A percentile compares a stretch with the other conserved stretches of the same genome.
Conservation (phyloP, 2,329 filamentous ascomycete genomes). For the Canariomyces notabilis region DNA sequence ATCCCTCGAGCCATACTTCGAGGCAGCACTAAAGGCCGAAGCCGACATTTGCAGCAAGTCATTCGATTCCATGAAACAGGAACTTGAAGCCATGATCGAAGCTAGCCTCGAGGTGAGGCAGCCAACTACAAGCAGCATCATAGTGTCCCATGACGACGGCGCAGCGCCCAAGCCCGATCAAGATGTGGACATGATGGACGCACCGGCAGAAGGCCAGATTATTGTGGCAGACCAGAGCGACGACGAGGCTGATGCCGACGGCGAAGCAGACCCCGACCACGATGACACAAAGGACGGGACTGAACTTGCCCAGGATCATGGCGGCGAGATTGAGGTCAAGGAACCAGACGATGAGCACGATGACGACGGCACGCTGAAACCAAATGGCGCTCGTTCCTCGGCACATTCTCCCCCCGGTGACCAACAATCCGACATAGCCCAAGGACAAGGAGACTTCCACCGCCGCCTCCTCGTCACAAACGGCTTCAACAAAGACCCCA, state of each 20-base stretch:
- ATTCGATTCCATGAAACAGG: slow-evolving; percentile 63
- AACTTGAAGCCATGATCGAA: slow-evolving; percentile 70
- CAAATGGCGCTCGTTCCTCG: slow-evolving; percentile 29
- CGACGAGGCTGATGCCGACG: slow-evolving; percentile 30
- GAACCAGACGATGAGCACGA: slow-evolving; percentile 19
- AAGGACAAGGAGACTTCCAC: slow-evolving; percentile 1
- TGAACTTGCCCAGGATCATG: slow-evolving; percentile 2
- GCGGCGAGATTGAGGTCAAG: slow-evolving; percentile 40
- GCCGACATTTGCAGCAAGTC: slow-evolving; percentile 71
- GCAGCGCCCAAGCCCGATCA: slow-evolving; percentile 38
- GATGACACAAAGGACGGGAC: slow-evolving; percentile 27
- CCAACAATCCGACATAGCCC: not conserved
- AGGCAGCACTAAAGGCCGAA: slow-evolving; percentile 72
- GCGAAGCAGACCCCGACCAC: slow-evolving; percentile 23
- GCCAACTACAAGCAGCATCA: slow-evolving; percentile 29
- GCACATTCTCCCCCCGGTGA: slow-evolving; percentile 26
- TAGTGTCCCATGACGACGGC: slow-evolving; percentile 32
- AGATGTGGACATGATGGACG: slow-evolving; percentile 50
- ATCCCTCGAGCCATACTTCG: slow-evolving; percentile 69
- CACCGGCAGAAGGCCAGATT: slow-evolving; percentile 41
- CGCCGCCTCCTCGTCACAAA: slow-evolving; percentile 27
- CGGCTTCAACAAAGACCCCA: slow-evolving; percentile 24
- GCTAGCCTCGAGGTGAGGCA: slow-evolving; percentile 56
- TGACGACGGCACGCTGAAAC: slow-evolving; percentile 17
- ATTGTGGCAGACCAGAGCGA: slow-evolving; percentile 35